Base-by-base conservation (phyloP, 306 rosid genomes). In the Urtica urens region DNA sequence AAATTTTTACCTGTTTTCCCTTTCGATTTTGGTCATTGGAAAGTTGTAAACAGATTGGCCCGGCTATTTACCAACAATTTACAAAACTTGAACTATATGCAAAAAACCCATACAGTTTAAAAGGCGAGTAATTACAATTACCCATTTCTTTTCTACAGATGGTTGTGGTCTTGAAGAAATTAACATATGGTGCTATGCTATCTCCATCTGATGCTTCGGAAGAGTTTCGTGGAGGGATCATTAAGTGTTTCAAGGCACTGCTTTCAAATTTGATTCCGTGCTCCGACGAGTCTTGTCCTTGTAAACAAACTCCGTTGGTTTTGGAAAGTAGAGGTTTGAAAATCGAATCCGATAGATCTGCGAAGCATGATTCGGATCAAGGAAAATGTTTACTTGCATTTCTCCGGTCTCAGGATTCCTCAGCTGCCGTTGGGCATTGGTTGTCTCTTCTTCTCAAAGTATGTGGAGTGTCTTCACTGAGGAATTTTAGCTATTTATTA, bases 361-460 rank as follows among this genome's bases (percentile, higher is more conserved):
- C 70, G 46, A 62, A 66, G 34, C 27, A 12, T 49, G 65, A 55
- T 52, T 71, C 68, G 51, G 83, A 75, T 57, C 67, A 86, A 70
- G 66, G 63, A 12, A 82, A 77, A 55, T 90, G 97, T 68, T 60
- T 83, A 57, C 84, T 84, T 64, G 72, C 79, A 59, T 90, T 79
- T 67, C 81, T 90, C 19, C 81, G 44, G 56, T 77, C 87, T 50
- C 71, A 81, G 65, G 50, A 65, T 68, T 93, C 94, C 13, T 81
- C 92, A 35, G 85, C 94, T 53, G 85, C 94, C 51, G 74, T 90
- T 52, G 97, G 97, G 39, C 97, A 90, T 59, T 90, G 95, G 95
- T 71, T 90, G 35, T 90, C 95, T 6, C 92, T 90, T 71, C 83
- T 90, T 77, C 94, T 84, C 60, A 75, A 71, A 62, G 95, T 90